These are phyloP conservation scores for Allomyces macrogynus DNA, from an alignment of 192 early-diverging fungal genomes.

Conservation along the genomic window DNA sequence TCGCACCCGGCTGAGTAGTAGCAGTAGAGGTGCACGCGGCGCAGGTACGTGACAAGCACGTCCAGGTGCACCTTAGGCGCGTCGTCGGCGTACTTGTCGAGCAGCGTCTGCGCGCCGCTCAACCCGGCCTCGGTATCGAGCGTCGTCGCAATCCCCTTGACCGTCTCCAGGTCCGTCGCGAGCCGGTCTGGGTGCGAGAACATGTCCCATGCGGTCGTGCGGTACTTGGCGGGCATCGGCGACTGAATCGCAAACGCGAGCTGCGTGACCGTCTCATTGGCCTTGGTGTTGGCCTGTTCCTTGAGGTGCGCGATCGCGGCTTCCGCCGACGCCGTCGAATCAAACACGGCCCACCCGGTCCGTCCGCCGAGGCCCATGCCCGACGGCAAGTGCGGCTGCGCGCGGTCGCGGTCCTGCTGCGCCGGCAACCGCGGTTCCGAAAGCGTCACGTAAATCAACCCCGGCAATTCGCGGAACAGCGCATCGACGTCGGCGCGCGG, in stretches of 20 bases:
- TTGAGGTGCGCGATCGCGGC: background rate
- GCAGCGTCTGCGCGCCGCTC: background rate
- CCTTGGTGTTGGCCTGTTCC: background rate
- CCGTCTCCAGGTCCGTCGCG: background rate
- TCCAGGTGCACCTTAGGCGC: conserved; percentile 30
- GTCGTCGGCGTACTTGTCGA: background rate
- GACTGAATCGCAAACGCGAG: background rate
- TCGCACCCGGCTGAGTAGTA: conserved; percentile 77
- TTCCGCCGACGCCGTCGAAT: background rate
- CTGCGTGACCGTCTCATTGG: background rate
- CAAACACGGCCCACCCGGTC: background rate
- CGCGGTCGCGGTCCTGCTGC: background rate
- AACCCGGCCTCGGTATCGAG: background rate
- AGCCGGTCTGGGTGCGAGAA: background rate
- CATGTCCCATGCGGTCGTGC: background rate
- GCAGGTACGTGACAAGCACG: conserved; percentile 62
- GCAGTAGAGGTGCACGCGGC: conserved; percentile 80
- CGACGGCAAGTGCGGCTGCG: background rate
- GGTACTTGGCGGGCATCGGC: background rate
- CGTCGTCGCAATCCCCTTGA: background rate
- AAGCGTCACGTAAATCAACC: background rate
- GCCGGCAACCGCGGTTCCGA: background rate
- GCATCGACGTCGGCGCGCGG: background rate
- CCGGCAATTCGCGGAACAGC: background rate
- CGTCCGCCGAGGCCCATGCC: background rate